Evolutionary conservation across 495 filamentous ascomycete species (phyloP).

Genomic region (Opeltia flavorubescens): DNA sequence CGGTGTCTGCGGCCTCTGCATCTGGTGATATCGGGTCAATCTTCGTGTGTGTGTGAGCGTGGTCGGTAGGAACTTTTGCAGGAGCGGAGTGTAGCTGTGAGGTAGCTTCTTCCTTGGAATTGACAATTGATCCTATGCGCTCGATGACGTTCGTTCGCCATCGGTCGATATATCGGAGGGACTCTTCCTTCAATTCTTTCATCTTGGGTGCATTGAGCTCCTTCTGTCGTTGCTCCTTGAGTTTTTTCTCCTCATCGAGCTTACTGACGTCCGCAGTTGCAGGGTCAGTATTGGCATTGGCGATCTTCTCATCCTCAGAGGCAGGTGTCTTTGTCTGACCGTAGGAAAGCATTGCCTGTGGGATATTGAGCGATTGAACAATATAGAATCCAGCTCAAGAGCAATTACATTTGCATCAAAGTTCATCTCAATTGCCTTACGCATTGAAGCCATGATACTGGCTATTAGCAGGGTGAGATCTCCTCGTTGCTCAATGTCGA

Average conservation of each 20-base stretch:
- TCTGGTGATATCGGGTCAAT: conserved; percentile 1
- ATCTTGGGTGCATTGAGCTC: conserved; percentile 18
- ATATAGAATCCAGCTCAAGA: background rate
- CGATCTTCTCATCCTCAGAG: conserved; percentile 15
- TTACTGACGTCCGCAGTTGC: conserved; percentile 14
- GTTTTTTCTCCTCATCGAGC: conserved; percentile 16
- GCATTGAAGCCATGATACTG: conserved; percentile 30
- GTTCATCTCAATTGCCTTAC: conserved; percentile 24
- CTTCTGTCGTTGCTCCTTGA: conserved; percentile 15
- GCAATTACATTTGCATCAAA: conserved; percentile 20
- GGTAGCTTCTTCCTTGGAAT: conserved; percentile 33
- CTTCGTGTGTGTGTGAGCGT: conserved; percentile 4
- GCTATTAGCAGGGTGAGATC: conserved; percentile 35
- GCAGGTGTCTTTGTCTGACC: background rate
- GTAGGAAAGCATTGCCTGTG: conserved; percentile 1
- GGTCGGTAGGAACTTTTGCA: background rate
- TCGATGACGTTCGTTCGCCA: conserved; percentile 49
- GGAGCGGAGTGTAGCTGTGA: conserved; percentile 6
- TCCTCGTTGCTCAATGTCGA: conserved; percentile 33
- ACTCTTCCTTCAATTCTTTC: conserved; percentile 24
- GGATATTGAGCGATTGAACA: background rate
- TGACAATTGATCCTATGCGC: conserved; percentile 51
- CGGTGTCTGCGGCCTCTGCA: conserved; percentile 8
- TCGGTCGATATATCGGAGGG: conserved; percentile 44
- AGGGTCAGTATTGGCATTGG: conserved; percentile 14